Conservation (phyloP, 352 stramenopile genomes). For the Globisporangium cederbergense region DNA sequence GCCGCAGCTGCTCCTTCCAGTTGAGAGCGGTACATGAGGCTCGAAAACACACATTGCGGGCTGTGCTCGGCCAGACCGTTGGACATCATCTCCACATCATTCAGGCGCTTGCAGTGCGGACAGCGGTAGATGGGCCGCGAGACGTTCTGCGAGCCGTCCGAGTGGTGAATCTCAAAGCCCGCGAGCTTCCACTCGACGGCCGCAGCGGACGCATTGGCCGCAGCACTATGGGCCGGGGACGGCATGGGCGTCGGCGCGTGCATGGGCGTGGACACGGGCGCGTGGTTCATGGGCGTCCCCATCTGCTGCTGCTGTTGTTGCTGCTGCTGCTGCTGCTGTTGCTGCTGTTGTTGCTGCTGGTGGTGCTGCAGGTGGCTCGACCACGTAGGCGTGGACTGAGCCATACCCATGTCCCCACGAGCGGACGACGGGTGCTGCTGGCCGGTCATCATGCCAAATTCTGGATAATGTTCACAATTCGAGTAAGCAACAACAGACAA, state of each 20-base stretch:
- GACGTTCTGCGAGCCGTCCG: constrained; percentile 62
- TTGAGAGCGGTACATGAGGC: constrained; percentile 49
- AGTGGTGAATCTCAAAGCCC: constrained; percentile 70
- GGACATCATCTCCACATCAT: constrained; percentile 70
- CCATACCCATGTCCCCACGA: constrained; percentile 16
- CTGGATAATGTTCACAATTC: neutral
- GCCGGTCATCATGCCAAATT: constrained; percentile 13
- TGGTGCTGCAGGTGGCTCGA: constrained; percentile 16
- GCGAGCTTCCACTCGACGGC: constrained; percentile 71
- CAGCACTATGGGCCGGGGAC: constrained; percentile 19
- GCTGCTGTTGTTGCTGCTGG: constrained; percentile 15
- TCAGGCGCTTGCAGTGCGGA: constrained; percentile 56
- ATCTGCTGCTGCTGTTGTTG: constrained; percentile 2
- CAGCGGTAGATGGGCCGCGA: constrained; percentile 76
- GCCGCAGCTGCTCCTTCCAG: constrained; percentile 39
- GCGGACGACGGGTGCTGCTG: constrained; percentile 15
- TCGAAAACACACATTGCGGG: constrained; percentile 48
- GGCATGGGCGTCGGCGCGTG: constrained; percentile 14
- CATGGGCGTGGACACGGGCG: constrained; percentile 5
- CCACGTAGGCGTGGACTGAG: constrained; percentile 8
- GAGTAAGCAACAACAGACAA: neutral
- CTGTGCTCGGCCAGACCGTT: constrained; percentile 55
- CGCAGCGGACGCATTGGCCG: constrained; percentile 15
- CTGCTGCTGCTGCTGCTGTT: constrained; percentile 2
- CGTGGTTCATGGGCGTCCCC: constrained; percentile 12